Base-by-base conservation (phyloP, 495 filamentous ascomycete genomes). In the Penicillium goetzii region DNA sequence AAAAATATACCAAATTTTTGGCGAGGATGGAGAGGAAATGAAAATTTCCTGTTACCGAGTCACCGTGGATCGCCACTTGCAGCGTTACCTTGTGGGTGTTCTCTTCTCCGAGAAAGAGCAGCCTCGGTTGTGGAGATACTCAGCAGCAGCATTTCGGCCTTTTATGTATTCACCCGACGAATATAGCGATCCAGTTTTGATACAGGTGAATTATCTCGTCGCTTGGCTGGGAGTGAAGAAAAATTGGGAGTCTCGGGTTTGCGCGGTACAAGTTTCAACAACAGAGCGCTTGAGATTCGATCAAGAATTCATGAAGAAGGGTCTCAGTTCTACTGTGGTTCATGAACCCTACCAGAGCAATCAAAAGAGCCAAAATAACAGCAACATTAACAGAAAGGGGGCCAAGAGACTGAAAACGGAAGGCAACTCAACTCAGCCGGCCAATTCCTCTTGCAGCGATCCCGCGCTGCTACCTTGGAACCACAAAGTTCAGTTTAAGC, bases 401-500 rank as follows among this genome's bases (percentile, higher is more conserved):
- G 2, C 30, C 30, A 32, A 32, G 9, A 32, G 30, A 7, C 30
- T 0, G 6, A 32, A 47, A 47, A 23, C 21, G 19, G 2, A 19
- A 41, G 40, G 9, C 7, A 23, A 47, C 3, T 23, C 12, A 1
- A 17, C 9, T 41, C 15, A 41, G 2, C 2, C 41, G 19, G 4
- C n/a, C 11, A 12, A 9, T 47, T 17, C 9, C 41, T 23, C n/a
- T 21, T 40, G 2, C 14, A 17, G 36, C 0, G 14, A 17, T 5
- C 1, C 11, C 12, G 14, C 14, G 11, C 15, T 17, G 36, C 14
- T 17, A 3, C 15, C 36, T 4, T 14, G 3, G 14, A 12, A 15
- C 1, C 11, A 3, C n/a, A 10, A 19, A 23, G 21, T 1, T 23
- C 41, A 12, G 6, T 47, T 47, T 60, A 69, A 69, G 32, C 23